Conservation (phyloP, 352 stramenopile species). For the Phytophthora uliginosa region DNA sequence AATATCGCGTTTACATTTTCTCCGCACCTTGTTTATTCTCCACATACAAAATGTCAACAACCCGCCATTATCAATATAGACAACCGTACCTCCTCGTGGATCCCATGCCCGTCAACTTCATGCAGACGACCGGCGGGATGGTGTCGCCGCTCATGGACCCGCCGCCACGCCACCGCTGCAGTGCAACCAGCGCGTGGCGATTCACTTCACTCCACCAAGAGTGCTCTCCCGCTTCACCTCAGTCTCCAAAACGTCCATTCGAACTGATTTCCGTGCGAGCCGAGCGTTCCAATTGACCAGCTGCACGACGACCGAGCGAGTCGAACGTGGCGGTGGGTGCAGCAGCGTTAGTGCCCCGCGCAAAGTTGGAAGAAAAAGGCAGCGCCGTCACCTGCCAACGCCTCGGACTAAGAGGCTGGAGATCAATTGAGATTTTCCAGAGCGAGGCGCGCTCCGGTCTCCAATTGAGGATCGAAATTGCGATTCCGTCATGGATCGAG, state of each 20-base stretch:
- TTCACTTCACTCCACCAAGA: background rate
- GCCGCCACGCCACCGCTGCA: constrained; percentile 17
- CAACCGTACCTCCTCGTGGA: background rate
- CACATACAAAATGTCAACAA: background rate
- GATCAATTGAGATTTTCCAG: constrained; percentile 30
- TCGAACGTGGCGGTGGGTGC: constrained; percentile 27
- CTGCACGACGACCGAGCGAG: constrained; percentile 7
- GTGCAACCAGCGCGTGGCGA: background rate
- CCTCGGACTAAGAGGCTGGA: constrained; percentile 14
- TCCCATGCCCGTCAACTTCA: constrained; percentile 15
- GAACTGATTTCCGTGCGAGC: constrained; percentile 13
- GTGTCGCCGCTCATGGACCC: constrained; percentile 15
- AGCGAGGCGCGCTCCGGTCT: background rate
- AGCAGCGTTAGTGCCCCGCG: constrained; percentile 28
- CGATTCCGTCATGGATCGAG: constrained; percentile 20
- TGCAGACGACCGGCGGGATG: constrained; percentile 23
- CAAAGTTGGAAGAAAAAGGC: constrained; percentile 43
- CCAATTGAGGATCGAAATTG: background rate
- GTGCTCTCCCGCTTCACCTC: background rate
- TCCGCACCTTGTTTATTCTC: background rate
- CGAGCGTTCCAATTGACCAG: constrained; percentile 24
- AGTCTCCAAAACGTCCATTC: background rate
- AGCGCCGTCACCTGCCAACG: constrained; percentile 26
- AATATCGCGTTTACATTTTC: background rate
- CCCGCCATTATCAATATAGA: constrained; percentile 11